Base-by-base conservation (phyloP, 805 yeast genomes). In the Clavispora asparagi region DNA sequence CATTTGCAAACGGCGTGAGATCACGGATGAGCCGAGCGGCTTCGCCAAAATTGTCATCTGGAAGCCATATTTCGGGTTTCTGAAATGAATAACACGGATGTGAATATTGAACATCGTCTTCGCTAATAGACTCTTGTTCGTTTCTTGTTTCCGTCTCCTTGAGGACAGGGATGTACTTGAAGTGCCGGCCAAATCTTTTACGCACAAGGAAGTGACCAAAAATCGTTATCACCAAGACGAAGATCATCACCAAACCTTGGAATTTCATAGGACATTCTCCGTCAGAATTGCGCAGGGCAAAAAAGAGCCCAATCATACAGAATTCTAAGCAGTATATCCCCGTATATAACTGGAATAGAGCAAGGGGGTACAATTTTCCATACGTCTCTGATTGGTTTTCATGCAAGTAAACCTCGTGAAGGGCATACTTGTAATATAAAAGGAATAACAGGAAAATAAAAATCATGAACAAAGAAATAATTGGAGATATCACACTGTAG, bases 261-360 rank as follows among this genome's bases (percentile, higher is more conserved):
- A 63, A 64, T 45, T 58, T 72, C 67, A 72, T 76, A 38, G 62
- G 70, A 48, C 65, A 74, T 43, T 57, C 59, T 31, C 72, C 81
- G 6, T 65, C 44, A n/a, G 67, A 66, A 55, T 82, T 74, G 44
- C 72, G 70, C 50, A 83, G 83, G 13, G 86, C 63, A 37, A 87
- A 77, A 54, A 87, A 83, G 9, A 88, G 66, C 0, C 97, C 97
- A 37, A 87, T 74, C 55, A 90, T 64, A 51, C 91, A 85, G 32
- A 84, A 70, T 57, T 90, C 95, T 58, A 87, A 71, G 56, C 90
- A 87, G 61, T 90, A 90, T 1, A 90, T 66, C 0, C 97, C 97
- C 0, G 86, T 73, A 57, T 85, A 88, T 39, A 90, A 63, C 47
- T 88, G 96, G 47, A 85, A 73, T 16, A 90, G 63, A 0, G 96